Conservation (phyloP, 2,329 filamentous ascomycete genomes). For the Colletotrichum sansevieriae region DNA sequence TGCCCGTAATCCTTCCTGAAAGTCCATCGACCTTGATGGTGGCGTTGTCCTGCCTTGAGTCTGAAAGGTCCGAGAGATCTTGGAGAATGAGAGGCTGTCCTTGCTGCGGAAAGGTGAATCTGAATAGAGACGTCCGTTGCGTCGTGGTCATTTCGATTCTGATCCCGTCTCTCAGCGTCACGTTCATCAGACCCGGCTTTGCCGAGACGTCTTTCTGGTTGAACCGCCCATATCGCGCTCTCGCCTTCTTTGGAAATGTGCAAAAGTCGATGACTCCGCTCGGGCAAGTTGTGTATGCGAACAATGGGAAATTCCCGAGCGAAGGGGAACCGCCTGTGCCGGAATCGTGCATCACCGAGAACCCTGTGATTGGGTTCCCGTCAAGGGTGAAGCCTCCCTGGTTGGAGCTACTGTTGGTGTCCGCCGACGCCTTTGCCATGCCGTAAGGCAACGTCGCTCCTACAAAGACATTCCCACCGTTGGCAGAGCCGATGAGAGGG, state of each 20-base stretch:
- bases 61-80: constrained; percentile 74
- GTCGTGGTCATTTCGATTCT: constrained; percentile 76
- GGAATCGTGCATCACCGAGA: constrained; percentile 70
- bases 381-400: constrained; percentile 71
- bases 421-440: constrained; percentile 70
- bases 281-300: constrained; percentile 73
- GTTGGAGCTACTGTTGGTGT: constrained; percentile 65
- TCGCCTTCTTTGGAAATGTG: constrained; percentile 65
- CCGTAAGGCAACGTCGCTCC: constrained; percentile 60
- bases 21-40: constrained; percentile 65
- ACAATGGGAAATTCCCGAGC: constrained; percentile 80
- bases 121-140: constrained; percentile 75
- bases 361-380: constrained; percentile 63
- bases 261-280: constrained; percentile 73
- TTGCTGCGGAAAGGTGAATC: constrained; percentile 70
- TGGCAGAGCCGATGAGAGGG: constrained; percentile 57
- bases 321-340: constrained; percentile 71
- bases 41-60: constrained; percentile 70
- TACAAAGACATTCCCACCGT: constrained; percentile 59
- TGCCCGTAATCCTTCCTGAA: constrained; percentile 74
- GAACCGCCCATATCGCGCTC: constrained; percentile 58
- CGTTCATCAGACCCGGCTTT: constrained; percentile 74
- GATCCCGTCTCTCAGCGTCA: constrained; percentile 70
- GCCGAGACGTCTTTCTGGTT: constrained; percentile 65
- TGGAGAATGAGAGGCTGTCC: constrained; percentile 71